These are phyloP conservation scores for Pyrenochaeta sp. DNA, from an alignment of 2,329 filamentous ascomycete genomes.

Conservation along the genomic window DNA sequence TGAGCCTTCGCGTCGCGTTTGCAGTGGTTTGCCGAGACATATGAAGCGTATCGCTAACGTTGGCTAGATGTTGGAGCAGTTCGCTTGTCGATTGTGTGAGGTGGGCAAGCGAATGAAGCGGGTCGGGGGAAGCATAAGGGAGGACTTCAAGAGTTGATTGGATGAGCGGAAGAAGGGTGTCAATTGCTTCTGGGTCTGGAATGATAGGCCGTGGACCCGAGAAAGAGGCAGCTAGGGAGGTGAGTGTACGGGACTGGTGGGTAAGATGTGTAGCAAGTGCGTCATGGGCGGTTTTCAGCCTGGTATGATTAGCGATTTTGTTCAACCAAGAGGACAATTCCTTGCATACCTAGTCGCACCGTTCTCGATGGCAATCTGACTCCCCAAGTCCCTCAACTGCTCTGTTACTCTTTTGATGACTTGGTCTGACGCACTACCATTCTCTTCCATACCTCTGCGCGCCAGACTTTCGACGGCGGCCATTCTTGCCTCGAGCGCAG, in stretches of 20 bases:
- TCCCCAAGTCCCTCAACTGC: slow-evolving; percentile 73
- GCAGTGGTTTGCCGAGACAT: slow-evolving; percentile 91
- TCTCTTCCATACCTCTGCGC: slow-evolving; percentile 67
- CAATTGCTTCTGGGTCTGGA: slow-evolving; percentile 69
- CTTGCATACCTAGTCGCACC: slow-evolving; percentile 70
- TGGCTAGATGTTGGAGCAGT: slow-evolving; percentile 80
- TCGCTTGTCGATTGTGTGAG: slow-evolving; percentile 71
- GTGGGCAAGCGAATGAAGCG: slow-evolving; percentile 71
- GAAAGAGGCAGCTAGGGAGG: slow-evolving; percentile 75
- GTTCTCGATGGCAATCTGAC: slow-evolving; percentile 75
- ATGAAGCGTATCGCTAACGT: slow-evolving; percentile 88
- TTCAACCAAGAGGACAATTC: background rate
- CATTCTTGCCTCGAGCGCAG: slow-evolving; percentile 72
- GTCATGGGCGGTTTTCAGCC: slow-evolving; percentile 77
- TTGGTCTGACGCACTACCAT: slow-evolving; percentile 69
- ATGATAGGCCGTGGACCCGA: slow-evolving; percentile 72
- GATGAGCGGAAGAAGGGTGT: slow-evolving; percentile 73
- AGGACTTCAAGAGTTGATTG: slow-evolving; percentile 70
- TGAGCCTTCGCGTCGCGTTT: slow-evolving; percentile 79
- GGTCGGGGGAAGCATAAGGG: slow-evolving; percentile 69
- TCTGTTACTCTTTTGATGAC: slow-evolving; percentile 74
- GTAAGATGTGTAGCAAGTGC: slow-evolving; percentile 76
- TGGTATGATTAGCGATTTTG: slow-evolving; percentile 46
- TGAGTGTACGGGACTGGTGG: slow-evolving; percentile 77
- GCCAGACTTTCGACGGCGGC: slow-evolving; percentile 76